Evolutionary conservation across 2,329 filamentous ascomycete genomes (phyloP).

Genomic region (Zasmidium angulare): DNA sequence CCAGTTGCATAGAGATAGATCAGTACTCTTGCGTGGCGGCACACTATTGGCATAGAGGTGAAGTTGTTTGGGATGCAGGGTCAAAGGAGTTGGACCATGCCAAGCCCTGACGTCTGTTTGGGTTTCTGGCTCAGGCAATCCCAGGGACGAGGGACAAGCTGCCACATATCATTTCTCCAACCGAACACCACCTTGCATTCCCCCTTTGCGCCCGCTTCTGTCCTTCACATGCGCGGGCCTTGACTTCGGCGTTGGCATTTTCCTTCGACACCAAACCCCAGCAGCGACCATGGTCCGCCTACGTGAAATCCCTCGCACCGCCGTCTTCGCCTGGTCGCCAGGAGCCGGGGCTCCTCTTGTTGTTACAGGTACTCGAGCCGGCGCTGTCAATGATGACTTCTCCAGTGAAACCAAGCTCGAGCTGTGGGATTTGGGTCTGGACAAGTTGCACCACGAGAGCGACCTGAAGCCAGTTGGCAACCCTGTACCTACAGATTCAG

Average conservation of each 20-base stretch:
- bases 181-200: neutral
- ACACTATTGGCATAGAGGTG: too few relatives aligned
- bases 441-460: constrained; percentile 69
- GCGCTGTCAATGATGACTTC: constrained; percentile 94
- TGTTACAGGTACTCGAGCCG: constrained; percentile 90
- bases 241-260: neutral
- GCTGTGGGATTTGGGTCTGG: constrained; percentile 89
- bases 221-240: neutral
- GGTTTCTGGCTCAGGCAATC: neutral
- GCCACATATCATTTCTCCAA: neutral
- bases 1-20: too few relatives aligned
- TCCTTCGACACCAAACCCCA: neutral
- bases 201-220: neutral
- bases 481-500: constrained; percentile 77
- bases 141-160: neutral
- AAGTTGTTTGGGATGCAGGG: too few relatives aligned
- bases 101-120: neutral
- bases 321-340: constrained; percentile 95
- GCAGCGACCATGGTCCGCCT: constrained; percentile 77
- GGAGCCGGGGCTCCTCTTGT: constrained; percentile 75
- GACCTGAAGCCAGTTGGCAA: constrained; percentile 85
- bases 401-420: constrained; percentile 96
- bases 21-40: too few relatives aligned
- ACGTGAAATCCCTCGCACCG: constrained; percentile 93
- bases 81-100: neutral